phyloP scores from a whole-genome alignment of 2,329 filamentous ascomycete species.

The Ophiostoma sp. region DNA sequence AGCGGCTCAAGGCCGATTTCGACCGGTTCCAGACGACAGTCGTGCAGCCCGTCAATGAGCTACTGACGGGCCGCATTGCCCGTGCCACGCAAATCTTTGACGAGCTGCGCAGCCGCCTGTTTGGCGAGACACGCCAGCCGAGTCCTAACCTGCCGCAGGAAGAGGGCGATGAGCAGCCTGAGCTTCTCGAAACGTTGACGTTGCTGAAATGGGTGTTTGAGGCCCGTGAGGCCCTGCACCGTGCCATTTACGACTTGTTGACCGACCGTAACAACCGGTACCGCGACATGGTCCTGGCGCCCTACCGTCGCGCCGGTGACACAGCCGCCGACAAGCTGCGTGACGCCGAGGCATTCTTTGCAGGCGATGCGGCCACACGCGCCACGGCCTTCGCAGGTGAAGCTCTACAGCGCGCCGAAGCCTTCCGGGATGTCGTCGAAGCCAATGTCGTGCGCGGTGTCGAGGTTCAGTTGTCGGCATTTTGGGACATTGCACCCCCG shows the following conservation, averaged over 20 bases:
- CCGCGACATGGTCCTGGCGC: conserved; percentile 76
- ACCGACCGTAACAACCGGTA: conserved; percentile 85
- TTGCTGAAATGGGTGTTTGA: conserved; percentile 97
- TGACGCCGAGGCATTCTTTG: conserved; percentile 80
- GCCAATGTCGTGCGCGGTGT: conserved; percentile 84
- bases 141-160: conserved; percentile 85
- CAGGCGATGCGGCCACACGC: conserved; percentile 72
- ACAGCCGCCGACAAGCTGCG: conserved; percentile 66
- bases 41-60: conserved; percentile 77
- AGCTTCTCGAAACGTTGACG: conserved; percentile 90
- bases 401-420: conserved; percentile 69
- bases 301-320: conserved; percentile 74
- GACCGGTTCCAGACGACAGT: conserved; percentile 81
- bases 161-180: conserved; percentile 92
- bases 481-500: conserved; percentile 95
- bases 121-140: conserved; percentile 66
- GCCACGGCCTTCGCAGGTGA: conserved; percentile 70
- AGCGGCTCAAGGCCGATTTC: conserved; percentile 76
- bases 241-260: conserved; percentile 80
- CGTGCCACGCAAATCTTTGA: conserved; percentile 76
- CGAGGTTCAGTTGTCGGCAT: conserved; percentile 86
- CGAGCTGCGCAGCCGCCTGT: conserved; percentile 69
- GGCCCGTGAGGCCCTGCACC: conserved; percentile 81
- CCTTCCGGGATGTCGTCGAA: conserved; percentile 78
- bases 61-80: conserved; percentile 73